Evolutionary conservation across 805 yeast genomes (phyloP).

Genomic region (Schwanniomyces yamadae): DNA sequence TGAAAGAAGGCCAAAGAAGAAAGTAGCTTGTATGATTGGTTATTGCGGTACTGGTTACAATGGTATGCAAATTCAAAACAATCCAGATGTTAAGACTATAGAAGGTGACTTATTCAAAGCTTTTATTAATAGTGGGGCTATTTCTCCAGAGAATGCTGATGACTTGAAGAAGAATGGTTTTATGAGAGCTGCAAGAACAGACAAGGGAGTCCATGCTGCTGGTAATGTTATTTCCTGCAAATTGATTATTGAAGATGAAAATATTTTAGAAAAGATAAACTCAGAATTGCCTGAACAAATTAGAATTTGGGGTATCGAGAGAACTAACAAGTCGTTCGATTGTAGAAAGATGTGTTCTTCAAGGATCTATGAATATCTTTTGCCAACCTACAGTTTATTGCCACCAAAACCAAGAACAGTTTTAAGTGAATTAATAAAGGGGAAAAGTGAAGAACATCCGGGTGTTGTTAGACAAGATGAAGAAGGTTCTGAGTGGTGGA

Average conservation of each 20-base stretch:
- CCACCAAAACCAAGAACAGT: conserved; percentile 83
- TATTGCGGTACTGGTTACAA: conserved; percentile 96
- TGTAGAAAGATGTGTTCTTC: conserved; percentile 94
- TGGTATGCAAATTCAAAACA: conserved; percentile 82
- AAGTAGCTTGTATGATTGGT: conserved; percentile 88
- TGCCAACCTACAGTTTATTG: conserved; percentile 87
- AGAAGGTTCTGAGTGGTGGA: conserved; percentile 81
- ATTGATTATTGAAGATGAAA: conserved; percentile 78
- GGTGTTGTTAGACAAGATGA: conserved; percentile 59
- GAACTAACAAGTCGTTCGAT: conserved; percentile 89
- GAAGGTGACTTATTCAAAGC: conserved; percentile 88
- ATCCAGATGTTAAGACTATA: conserved; percentile 84
- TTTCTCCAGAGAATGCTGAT: conserved; percentile 79
- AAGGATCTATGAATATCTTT: conserved; percentile 89
- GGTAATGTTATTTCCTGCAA: conserved; percentile 87
- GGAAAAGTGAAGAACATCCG: conserved; percentile 53
- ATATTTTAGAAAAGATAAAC: conserved; percentile 73
- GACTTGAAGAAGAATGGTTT: conserved; percentile 87
- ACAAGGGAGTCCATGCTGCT: conserved; percentile 97
- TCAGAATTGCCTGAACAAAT: conserved; percentile 76
- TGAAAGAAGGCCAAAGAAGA: conserved; percentile 78
- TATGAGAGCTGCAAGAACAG: conserved; percentile 85
- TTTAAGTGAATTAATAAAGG: conserved; percentile 58
- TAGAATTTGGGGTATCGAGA: conserved; percentile 87
- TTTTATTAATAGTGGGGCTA: conserved; percentile 81